Conservation (phyloP, 495 filamentous ascomycete species). For the Cercophora samala region DNA sequence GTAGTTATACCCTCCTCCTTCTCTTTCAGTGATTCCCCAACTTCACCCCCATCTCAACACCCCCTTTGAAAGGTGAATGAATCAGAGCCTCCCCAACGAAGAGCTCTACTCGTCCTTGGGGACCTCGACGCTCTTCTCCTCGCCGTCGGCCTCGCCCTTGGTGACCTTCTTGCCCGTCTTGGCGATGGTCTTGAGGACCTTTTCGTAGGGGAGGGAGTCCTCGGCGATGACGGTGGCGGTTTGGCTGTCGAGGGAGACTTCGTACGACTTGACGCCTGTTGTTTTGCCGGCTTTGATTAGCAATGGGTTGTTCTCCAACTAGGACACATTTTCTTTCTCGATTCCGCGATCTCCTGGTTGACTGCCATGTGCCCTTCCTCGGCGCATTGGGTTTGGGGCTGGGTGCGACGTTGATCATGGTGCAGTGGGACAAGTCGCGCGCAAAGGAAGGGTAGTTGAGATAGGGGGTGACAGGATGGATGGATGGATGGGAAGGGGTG, state of each 20-base stretch:
- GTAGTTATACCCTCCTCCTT: background rate
- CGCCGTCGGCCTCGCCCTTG: slow-evolving; percentile 60
- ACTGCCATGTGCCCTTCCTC: no score
- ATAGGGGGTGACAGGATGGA: background rate
- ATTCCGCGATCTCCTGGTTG: no score
- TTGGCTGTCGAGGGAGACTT: slow-evolving; percentile 81
- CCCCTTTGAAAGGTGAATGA: background rate
- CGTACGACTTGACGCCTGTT: slow-evolving; percentile 78
- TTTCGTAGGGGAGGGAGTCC: slow-evolving; percentile 63
- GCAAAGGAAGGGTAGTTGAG: background rate
- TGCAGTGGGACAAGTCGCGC: no score
- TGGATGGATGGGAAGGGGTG: slow-evolving; percentile 14
- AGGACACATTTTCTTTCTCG: no score
- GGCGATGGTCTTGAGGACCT: slow-evolving; percentile 80
- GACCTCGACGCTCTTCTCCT: slow-evolving; percentile 46
- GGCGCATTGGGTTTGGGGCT: no score
- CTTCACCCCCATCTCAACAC: background rate
- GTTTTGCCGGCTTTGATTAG: no score
- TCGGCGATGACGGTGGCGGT: slow-evolving; percentile 70
- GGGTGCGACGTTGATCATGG: no score
- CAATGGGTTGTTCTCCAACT: no score
- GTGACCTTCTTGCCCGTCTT: slow-evolving; percentile 95
- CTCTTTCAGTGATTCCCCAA: background rate
- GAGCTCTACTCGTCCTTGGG: slow-evolving; percentile 25
- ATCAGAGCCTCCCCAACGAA: background rate